These are phyloP conservation scores for Millerago galiae DNA, from an alignment of 805 yeast genomes.

Conservation along the genomic window DNA sequence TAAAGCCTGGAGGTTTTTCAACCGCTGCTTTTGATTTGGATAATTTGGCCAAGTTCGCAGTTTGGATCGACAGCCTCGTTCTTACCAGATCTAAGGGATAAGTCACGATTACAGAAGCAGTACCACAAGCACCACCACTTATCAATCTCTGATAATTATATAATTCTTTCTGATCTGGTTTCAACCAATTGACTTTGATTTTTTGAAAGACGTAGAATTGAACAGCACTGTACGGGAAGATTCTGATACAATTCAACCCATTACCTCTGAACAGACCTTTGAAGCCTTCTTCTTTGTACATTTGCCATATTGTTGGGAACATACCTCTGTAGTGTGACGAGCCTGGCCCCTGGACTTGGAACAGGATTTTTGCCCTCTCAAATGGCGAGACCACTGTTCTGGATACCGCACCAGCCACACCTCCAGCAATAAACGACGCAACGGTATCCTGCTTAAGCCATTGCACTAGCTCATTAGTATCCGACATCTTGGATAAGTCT, in stretches of 20 bases:
- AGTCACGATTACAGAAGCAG: conserved; percentile 71
- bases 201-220: conserved; percentile 83
- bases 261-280: conserved; percentile 88
- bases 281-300: conserved; percentile 90
- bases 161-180: conserved; percentile 32
- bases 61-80: conserved; percentile 83
- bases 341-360: conserved; percentile 74
- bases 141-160: conserved; percentile 53
- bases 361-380: conserved; percentile 86
- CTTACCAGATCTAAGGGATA: conserved; percentile 90
- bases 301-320: conserved; percentile 62
- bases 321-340: conserved; percentile 54
- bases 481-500: not conserved
- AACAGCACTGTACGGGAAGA: conserved; percentile 91
- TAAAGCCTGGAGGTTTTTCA: conserved; percentile 64
- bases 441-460: conserved; percentile 42
- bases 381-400: conserved; percentile 92
- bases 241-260: conserved; percentile 81
- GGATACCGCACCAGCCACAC: conserved; percentile 73
- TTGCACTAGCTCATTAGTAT: conserved; percentile 6
- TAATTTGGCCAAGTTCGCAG: conserved; percentile 54
- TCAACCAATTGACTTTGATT: conserved; percentile 37
- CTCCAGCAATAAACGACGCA: conserved; percentile 66
- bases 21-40: conserved; percentile 32
- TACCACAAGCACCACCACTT: conserved; percentile 81